phyloP scores from a whole-genome alignment of 73 alveolate genomes.

The Tetrahymena elliotti region DNA sequence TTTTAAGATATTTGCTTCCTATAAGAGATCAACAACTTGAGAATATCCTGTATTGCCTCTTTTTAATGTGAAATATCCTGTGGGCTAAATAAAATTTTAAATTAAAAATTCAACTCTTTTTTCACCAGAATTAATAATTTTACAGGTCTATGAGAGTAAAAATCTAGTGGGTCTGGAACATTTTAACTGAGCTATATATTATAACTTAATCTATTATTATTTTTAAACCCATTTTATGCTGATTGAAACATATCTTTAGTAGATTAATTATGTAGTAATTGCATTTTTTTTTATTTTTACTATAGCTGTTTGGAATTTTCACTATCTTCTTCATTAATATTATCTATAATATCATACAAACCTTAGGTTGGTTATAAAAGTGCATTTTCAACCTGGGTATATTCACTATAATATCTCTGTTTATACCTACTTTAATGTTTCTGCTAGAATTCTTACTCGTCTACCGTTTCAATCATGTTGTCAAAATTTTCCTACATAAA shows the following conservation, averaged over 20 bases:
- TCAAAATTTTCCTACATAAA: neutral
- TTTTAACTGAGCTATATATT: neutral
- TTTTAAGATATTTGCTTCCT: neutral
- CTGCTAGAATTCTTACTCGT: neutral
- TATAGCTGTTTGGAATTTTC: neutral
- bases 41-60: neutral
- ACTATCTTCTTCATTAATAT: neutral
- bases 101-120: neutral
- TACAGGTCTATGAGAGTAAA: neutral
- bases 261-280: neutral
- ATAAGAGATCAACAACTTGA: neutral
- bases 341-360: neutral
- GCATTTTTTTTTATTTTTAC: neutral
- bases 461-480: neutral
- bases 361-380: neutral
- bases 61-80: neutral
- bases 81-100: neutral
- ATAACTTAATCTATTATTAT: neutral
- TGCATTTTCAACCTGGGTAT: neutral
- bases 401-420: neutral
- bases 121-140: neutral
- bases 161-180: neutral
- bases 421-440: neutral
- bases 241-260: neutral
- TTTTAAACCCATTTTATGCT: neutral